A percentile compares a stretch with the other conserved stretches of the same genome.
These are phyloP conservation scores for Salix exigua DNA, from an alignment of 345 rosid species.

Conservation along the genomic window DNA sequence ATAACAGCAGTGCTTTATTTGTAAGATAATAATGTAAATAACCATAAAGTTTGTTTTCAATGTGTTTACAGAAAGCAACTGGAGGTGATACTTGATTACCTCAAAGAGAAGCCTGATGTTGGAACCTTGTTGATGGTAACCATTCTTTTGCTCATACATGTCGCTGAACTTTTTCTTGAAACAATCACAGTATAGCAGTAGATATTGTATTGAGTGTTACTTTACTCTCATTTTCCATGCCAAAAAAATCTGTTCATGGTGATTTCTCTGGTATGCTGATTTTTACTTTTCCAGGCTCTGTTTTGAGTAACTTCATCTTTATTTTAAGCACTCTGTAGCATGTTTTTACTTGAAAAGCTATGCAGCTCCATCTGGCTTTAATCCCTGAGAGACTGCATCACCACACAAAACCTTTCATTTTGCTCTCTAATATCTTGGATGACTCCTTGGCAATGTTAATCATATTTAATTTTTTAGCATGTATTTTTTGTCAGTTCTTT, in stretches of 20 bases:
- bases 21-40: background rate
- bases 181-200: too few species aligned
- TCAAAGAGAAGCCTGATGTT: constrained; percentile 95
- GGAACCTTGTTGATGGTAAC: constrained; percentile 77
- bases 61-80: constrained; percentile 73
- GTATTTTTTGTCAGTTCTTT: background rate
- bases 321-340: background rate
- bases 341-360: background rate
- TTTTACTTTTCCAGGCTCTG: background rate
- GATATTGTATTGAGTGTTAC: background rate
- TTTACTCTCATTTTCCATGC: background rate
- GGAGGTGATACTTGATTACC: constrained; percentile 72
- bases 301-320: background rate
- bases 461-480: background rate
- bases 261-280: background rate
- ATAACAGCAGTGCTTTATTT: too few species aligned
- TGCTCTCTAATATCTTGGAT: background rate
- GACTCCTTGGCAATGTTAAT: background rate
- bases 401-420: background rate
- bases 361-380: background rate
- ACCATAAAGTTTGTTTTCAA: background rate
- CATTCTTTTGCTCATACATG: background rate
- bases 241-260: background rate
- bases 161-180: background rate
- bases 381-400: background rate